A percentile compares a stretch with the other conserved stretches of the same genome.
Conservation (phyloP, 2,329 filamentous ascomycete genomes). For the Mycogone perniciosa region DNA sequence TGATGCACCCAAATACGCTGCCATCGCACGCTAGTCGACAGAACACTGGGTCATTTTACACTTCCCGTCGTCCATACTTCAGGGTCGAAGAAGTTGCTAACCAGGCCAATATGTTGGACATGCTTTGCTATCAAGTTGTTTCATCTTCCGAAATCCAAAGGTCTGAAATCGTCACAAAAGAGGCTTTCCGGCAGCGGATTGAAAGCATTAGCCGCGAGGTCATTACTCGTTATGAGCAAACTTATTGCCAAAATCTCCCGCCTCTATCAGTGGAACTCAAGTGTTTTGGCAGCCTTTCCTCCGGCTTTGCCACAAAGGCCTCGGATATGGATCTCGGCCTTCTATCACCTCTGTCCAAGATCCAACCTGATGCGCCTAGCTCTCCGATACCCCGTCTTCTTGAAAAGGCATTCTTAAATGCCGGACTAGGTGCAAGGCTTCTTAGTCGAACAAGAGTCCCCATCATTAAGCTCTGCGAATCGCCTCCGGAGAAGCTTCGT, state of each 20-base stretch:
- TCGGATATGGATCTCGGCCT: conserved; percentile 88
- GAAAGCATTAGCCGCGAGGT: conserved; percentile 58
- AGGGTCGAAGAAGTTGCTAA: conserved; percentile 40
- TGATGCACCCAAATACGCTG: conserved; percentile 16
- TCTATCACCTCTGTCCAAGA: conserved; percentile 55
- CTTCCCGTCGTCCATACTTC: conserved; percentile 28
- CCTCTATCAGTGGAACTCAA: conserved; percentile 57
- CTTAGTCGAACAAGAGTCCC: conserved; percentile 75
- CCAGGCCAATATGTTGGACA: conserved; percentile 45
- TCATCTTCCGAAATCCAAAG: conserved; percentile 55
- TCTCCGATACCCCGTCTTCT: conserved; percentile 66
- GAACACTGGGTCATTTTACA: conserved; percentile 17
- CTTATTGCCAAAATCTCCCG: conserved; percentile 40
- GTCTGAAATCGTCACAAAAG: conserved; percentile 62
- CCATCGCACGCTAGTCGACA: conserved; percentile 10
- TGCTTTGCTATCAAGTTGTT: conserved; percentile 39
- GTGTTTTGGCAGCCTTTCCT: conserved; percentile 76
- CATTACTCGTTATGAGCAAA: conserved; percentile 47
- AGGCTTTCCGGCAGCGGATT: conserved; percentile 59
- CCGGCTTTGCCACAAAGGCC: conserved; percentile 80
- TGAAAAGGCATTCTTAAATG: conserved; percentile 66
- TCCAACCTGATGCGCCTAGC: conserved; percentile 46
- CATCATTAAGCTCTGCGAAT: conserved; percentile 80
- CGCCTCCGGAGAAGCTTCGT: conserved; percentile 55
- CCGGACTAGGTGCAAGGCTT: conserved; percentile 68